Evolutionary conservation across 768 basidiomycete genomes (phyloP).

Genomic region (Ramaria sp.): DNA sequence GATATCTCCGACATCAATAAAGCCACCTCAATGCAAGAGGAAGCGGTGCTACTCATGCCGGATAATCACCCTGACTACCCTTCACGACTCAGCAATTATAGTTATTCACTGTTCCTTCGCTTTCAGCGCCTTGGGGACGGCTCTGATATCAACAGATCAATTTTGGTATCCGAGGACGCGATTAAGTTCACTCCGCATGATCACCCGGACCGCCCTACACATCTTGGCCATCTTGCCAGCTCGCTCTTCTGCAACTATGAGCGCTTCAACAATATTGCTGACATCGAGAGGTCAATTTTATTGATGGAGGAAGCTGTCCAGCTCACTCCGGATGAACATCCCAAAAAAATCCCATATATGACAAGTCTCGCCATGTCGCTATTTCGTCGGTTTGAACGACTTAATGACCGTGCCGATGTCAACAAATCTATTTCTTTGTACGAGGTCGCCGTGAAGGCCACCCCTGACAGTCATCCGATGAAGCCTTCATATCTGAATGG

Average conservation of each 20-base stretch:
- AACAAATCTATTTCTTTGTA: neutral
- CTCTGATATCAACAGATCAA: conserved; percentile 16
- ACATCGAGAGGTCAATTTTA: conserved; percentile 4
- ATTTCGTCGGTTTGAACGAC: neutral
- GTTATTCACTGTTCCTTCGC: conserved; percentile 11
- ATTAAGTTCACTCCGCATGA: conserved; percentile 16
- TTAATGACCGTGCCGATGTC: neutral
- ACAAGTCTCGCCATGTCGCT: neutral
- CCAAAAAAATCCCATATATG: neutral
- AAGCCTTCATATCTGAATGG: neutral
- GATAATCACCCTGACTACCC: conserved; percentile 8
- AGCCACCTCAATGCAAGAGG: conserved; percentile 5
- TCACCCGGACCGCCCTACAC: conserved; percentile 12
- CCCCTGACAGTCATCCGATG: neutral
- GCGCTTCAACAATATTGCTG: conserved; percentile 12
- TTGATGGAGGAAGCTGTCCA: neutral
- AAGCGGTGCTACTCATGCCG: conserved; percentile 8
- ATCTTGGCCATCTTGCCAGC: conserved; percentile 14
- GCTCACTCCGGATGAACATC: neutral
- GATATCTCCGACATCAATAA: conserved; percentile 8
- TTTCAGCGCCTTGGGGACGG: conserved; percentile 16
- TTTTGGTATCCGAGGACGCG: conserved; percentile 11
- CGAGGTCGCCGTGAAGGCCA: neutral
- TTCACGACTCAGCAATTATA: conserved; percentile 9
- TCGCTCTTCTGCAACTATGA: conserved; percentile 16